phyloP scores from a whole-genome alignment of 768 basidiomycete genomes.

The Podaxis carcinomalis region DNA sequence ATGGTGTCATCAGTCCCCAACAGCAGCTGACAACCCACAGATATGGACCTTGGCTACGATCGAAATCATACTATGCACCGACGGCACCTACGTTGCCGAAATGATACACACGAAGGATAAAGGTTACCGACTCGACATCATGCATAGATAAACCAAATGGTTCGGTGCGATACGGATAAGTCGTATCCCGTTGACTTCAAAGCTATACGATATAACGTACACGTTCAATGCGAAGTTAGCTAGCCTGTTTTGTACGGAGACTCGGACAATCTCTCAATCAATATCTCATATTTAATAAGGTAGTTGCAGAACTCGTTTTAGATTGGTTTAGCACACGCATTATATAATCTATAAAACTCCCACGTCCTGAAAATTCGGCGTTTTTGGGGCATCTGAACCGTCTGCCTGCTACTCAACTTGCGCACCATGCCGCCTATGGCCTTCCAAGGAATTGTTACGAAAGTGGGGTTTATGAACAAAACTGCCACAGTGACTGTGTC shows the following conservation, averaged over 20 bases:
- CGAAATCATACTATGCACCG: constrained; percentile 40
- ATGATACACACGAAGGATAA: background rate
- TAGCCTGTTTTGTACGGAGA: no score
- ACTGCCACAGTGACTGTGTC: constrained; percentile 83
- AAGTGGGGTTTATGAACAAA: constrained; percentile 79
- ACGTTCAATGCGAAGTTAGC: no score
- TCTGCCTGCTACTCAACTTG: background rate
- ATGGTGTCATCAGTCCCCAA: background rate
- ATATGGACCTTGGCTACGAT: constrained; percentile 39
- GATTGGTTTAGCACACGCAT: background rate
- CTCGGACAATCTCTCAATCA: no score
- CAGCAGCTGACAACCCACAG: constrained; percentile 15
- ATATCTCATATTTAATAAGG: no score
- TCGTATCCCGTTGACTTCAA: no score
- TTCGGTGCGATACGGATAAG: no score
- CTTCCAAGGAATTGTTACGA: constrained; percentile 71
- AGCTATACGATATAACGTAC: no score
- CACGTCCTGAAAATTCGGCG: background rate
- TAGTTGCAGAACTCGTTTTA: no score
- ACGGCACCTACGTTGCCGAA: constrained; percentile 12
- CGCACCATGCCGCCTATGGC: constrained; percentile 71
- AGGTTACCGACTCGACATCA: background rate
- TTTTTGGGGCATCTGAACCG: background rate
- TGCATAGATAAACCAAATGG: background rate
- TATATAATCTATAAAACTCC: background rate